Conservation (phyloP, 1,284 basidiomycete genomes). For the Vanrija sp. region DNA sequence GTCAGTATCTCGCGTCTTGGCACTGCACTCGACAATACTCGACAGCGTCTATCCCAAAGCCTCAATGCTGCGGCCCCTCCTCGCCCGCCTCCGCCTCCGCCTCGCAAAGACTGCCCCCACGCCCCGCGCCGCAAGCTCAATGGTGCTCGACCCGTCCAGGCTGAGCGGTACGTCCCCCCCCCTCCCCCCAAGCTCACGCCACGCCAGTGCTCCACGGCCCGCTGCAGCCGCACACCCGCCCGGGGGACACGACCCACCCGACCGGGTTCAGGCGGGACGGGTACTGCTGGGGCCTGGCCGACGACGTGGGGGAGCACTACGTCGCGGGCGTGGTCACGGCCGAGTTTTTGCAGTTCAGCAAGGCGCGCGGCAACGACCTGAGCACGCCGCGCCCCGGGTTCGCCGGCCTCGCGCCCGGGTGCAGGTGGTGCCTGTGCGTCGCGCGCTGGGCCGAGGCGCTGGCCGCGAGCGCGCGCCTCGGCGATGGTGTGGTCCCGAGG, state of each 20-base stretch:
- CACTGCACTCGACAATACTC: too few relatives aligned
- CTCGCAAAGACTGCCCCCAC: background rate
- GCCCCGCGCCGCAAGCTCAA: conserved; percentile 25
- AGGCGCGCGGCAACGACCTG: conserved; percentile 42
- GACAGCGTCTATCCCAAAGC: too few relatives aligned
- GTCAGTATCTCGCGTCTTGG: too few relatives aligned
- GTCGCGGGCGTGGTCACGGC: conserved; percentile 40
- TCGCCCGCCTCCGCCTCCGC: too few relatives aligned
- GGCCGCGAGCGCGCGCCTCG: conserved; percentile 34
- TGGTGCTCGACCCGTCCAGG: conserved; percentile 32
- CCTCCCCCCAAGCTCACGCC: background rate
- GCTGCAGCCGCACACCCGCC: conserved; percentile 33
- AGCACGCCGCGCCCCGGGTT: conserved; percentile 35
- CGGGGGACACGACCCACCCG: conserved; percentile 31
- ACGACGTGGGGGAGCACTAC: conserved; percentile 41
- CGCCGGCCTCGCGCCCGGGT: conserved; percentile 40
- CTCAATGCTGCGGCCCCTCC: too few relatives aligned
- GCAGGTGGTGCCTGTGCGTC: conserved; percentile 48
- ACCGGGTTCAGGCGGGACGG: conserved; percentile 44
- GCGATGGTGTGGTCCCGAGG: conserved; percentile 42
- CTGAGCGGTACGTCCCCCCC: conserved; percentile 30
- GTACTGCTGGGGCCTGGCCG: conserved; percentile 36
- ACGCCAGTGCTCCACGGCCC: conserved; percentile 35
- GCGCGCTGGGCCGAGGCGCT: conserved; percentile 49
- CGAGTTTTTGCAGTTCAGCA: conserved; percentile 45